Percentiles rank a stretch among this genome's conserved stretches.
Evolutionary conservation across 2,329 filamentous ascomycete genomes (phyloP).

Genomic region (Leptographium flavum): DNA sequence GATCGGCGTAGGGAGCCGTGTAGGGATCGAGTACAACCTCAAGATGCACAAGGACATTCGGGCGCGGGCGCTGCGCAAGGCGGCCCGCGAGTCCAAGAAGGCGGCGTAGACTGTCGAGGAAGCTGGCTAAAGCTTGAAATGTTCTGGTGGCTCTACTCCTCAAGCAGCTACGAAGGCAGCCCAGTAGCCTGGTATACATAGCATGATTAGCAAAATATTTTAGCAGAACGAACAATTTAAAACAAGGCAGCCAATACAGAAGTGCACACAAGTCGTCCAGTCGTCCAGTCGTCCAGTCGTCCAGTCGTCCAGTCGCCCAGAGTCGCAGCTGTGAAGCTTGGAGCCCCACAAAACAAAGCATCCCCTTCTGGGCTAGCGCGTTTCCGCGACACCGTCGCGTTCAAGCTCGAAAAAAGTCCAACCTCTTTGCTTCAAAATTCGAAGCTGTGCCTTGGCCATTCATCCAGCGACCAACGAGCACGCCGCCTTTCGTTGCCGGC

Average conservation of each 20-base stretch:
- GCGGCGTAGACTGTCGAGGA: constrained; percentile 1
- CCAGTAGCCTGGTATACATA: no score
- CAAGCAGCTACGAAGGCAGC: not conserved
- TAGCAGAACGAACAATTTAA: no score
- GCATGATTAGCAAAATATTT: no score
- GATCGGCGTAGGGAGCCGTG: constrained; percentile 31
- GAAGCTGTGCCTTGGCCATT: not conserved
- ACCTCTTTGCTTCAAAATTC: not conserved
- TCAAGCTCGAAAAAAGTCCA: constrained; percentile 8
- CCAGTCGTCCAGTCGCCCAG: no score
- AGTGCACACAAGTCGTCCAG: no score
- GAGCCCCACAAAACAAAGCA: constrained; percentile 3
- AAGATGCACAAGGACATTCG: constrained; percentile 75
- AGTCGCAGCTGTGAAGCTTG: no score
- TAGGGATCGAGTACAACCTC: constrained; percentile 36
- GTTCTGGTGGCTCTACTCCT: not conserved
- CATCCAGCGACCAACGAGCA: not conserved
- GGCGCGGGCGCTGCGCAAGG: constrained; percentile 69
- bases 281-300: no score
- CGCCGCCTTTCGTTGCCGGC: not conserved
- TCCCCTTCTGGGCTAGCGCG: constrained; percentile 12
- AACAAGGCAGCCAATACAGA: no score
- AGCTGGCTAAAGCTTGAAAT: no score
- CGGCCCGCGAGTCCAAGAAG: constrained; percentile 68
- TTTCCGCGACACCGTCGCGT: constrained; percentile 16